Evolutionary conservation across 306 rosid species (phyloP).

Genomic region (Bauhinia variegata): DNA sequence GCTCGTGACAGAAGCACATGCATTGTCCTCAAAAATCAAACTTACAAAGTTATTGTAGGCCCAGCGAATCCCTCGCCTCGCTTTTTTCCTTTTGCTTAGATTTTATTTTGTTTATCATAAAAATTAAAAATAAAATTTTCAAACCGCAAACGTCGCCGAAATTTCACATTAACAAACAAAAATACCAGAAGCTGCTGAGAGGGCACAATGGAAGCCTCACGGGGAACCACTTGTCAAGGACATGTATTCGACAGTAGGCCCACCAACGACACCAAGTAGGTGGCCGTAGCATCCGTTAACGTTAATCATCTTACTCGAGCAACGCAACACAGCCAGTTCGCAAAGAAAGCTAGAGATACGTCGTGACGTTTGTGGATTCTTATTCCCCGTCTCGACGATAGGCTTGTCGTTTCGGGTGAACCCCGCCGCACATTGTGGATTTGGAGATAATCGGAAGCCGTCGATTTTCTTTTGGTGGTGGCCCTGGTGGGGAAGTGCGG

Average conservation of each 20-base stretch:
- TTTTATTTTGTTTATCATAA: background rate
- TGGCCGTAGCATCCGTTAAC: slow-evolving; percentile 23
- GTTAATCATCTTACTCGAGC: slow-evolving; percentile 30
- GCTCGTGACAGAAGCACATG: slow-evolving; percentile 60
- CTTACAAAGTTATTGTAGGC: slow-evolving; percentile 43
- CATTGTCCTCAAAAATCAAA: slow-evolving; percentile 58
- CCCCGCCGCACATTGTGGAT: slow-evolving; percentile 27
- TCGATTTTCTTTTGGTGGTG: slow-evolving; percentile 15
- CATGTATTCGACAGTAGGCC: slow-evolving; percentile 39
- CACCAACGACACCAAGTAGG: slow-evolving; percentile 37
- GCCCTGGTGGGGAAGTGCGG: background rate
- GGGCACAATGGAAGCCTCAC: slow-evolving; percentile 36
- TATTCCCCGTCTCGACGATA: slow-evolving; percentile 26
- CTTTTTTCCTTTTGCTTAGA: background rate
- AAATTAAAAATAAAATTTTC: no score
- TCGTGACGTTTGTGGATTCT: slow-evolving; percentile 35
- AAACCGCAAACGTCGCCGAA: slow-evolving; percentile 59
- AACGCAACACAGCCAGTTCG: background rate
- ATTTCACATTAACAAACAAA: slow-evolving; percentile 21
- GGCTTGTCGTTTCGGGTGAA: slow-evolving; percentile 24
- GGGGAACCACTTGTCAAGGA: background rate
- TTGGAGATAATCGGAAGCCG: background rate
- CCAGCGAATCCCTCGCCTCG: slow-evolving; percentile 17
- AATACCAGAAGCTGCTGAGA: slow-evolving; percentile 37
- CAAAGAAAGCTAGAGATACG: background rate